Percentiles rank a stretch among this genome's conserved stretches.
Conservation (phyloP, 768 basidiomycete genomes). For the Suillus weaverae region DNA sequence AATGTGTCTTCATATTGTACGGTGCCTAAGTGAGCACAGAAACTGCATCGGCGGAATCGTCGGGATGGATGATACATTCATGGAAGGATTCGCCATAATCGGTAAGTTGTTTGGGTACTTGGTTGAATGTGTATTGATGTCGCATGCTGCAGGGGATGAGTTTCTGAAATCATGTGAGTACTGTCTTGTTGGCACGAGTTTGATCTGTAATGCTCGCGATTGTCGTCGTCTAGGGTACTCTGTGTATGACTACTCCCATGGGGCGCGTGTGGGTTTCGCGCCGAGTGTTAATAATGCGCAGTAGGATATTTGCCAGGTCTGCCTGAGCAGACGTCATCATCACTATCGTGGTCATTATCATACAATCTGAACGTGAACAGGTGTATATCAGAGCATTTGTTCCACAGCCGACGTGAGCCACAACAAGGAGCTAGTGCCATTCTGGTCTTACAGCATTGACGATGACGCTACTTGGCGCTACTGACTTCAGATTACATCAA, state of each 20-base stretch:
- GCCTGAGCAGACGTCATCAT: background rate
- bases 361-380: background rate
- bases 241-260: constrained; percentile 58
- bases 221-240: constrained; percentile 48
- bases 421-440: background rate
- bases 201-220: constrained; percentile 7
- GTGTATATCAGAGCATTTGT: background rate
- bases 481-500: background rate
- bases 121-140: constrained; percentile 22
- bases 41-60: constrained; percentile 60
- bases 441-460: background rate
- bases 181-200: background rate
- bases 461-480: background rate
- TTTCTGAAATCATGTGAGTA: constrained; percentile 68
- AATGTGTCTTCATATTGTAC: background rate
- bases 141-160: constrained; percentile 43
- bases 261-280: constrained; percentile 56
- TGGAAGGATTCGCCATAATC: constrained; percentile 56
- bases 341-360: background rate
- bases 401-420: background rate
- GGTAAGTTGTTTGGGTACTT: constrained; percentile 32
- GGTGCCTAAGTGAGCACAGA: constrained; percentile 23
- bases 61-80: constrained; percentile 45
- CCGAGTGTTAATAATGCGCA: constrained; percentile 48
- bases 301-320: background rate